Conservation (phyloP, 176 grass and related monocot genomes). For the Carex cristatella region DNA sequence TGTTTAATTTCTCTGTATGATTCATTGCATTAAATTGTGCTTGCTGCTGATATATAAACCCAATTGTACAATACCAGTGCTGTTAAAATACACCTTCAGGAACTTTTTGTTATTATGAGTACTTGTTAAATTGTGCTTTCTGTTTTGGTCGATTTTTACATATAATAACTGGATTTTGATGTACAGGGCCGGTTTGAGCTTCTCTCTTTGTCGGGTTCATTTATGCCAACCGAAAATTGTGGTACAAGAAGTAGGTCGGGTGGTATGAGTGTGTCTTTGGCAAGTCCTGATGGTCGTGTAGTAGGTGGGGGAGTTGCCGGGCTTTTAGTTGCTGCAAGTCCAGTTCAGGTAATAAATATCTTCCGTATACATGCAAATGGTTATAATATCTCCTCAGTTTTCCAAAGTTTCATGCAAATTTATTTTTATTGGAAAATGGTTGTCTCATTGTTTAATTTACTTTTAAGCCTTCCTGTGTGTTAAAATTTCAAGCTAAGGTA, state of each 20-base stretch:
- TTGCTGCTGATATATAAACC: background rate
- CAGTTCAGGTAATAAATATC: constrained; percentile 57
- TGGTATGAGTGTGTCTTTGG: constrained; percentile 84
- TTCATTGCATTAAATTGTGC: background rate
- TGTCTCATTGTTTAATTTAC: background rate
- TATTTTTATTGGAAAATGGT: background rate
- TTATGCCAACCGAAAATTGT: constrained; percentile 69
- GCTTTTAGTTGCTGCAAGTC: constrained; percentile 73
- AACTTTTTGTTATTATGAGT: background rate
- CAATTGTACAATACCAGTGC: background rate
- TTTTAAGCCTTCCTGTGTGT: background rate
- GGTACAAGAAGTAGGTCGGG: constrained; percentile 68
- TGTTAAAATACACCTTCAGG: background rate
- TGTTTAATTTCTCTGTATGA: background rate
- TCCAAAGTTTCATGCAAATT: background rate
- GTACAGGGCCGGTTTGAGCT: constrained; percentile 74
- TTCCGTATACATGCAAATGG: background rate
- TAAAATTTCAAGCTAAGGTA: background rate
- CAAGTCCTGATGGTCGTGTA: constrained; percentile 77
- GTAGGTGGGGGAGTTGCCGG: constrained; percentile 78
- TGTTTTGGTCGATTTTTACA: background rate
- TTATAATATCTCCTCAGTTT: background rate
- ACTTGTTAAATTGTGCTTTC: background rate
- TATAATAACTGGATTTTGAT: background rate
- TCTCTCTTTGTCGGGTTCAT: constrained; percentile 78